These are phyloP conservation scores for Jamesozyma gamospora DNA, from an alignment of 805 yeast species.

Conservation along the genomic window DNA sequence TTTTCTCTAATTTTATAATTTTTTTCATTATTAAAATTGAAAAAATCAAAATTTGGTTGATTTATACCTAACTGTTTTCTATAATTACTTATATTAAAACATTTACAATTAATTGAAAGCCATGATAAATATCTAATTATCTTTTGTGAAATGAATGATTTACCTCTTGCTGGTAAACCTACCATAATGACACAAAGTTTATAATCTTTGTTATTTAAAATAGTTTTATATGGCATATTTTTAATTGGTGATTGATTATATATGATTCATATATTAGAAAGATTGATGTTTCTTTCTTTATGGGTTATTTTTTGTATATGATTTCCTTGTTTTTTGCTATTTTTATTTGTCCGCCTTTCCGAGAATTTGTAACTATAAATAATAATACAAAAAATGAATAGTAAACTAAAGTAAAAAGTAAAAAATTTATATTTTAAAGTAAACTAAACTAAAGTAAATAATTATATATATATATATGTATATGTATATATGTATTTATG, in stretches of 20 bases:
- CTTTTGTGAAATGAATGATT: constrained; percentile 88
- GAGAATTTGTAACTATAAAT: not conserved
- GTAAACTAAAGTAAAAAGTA: too few species aligned
- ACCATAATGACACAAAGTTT: constrained; percentile 84
- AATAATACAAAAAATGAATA: too few species aligned
- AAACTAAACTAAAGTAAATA: not conserved
- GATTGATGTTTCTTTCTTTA: not conserved
- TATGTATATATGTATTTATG: not conserved
- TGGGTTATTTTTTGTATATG: too few species aligned
- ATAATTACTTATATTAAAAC: constrained; percentile 83
- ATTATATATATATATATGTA: not conserved
- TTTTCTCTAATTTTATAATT: constrained; percentile 54
- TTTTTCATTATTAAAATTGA: constrained; percentile 54
- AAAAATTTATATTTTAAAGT: too few species aligned
- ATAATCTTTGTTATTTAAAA: constrained; percentile 41
- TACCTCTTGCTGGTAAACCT: constrained; percentile 86
- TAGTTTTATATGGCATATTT: constrained; percentile 28
- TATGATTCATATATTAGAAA: not conserved
- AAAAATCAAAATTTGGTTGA: constrained; percentile 59
- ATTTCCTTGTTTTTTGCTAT: too few species aligned
- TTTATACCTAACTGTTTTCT: constrained; percentile 51
- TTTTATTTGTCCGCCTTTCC: too few species aligned
- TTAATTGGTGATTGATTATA: too few species aligned
- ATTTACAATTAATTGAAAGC: constrained; percentile 78
- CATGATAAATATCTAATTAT: constrained; percentile 86